Evolutionary conservation across 2,329 filamentous ascomycete genomes (phyloP).

Genomic region (Orbilia brochopaga): DNA sequence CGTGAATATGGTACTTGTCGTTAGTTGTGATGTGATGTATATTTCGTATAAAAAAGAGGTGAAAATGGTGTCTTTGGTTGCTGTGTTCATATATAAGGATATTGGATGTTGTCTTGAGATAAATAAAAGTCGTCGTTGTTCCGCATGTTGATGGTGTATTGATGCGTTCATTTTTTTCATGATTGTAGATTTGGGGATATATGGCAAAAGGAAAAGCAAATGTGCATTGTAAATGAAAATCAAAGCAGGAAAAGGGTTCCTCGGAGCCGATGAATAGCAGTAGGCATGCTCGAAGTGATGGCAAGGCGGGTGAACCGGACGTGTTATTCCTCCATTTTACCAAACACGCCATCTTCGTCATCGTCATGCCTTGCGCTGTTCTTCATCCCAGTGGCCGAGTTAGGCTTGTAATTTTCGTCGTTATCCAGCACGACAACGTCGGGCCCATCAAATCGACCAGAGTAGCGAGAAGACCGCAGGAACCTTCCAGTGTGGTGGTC

Average conservation of each 20-base stretch:
- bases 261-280: neutral
- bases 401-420: slow-evolving; percentile 55
- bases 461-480: slow-evolving; percentile 35
- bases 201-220: neutral
- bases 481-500: slow-evolving; percentile 52
- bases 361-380: slow-evolving; percentile 79
- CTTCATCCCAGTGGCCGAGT: slow-evolving; percentile 70
- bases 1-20: slow-evolving; percentile 20
- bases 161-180: neutral
- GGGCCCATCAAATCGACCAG: slow-evolving; percentile 42
- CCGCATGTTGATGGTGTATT: neutral
- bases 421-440: slow-evolving; percentile 52
- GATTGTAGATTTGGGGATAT: neutral
- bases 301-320: slow-evolving; percentile 8
- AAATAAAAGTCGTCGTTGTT: neutral
- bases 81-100: neutral
- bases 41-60: slow-evolving; percentile 21
- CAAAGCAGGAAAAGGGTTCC: neutral
- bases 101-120: neutral
- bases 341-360: slow-evolving; percentile 94
- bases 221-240: neutral
- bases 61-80: slow-evolving; percentile 5
- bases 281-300: slow-evolving; percentile 13
- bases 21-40: slow-evolving; percentile 14
- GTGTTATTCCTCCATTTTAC: slow-evolving; percentile 84